Percentiles rank a stretch among this genome's conserved stretches.
phyloP scores from a whole-genome alignment of 495 filamentous ascomycete genomes.

The Pyronema omphalodes region DNA sequence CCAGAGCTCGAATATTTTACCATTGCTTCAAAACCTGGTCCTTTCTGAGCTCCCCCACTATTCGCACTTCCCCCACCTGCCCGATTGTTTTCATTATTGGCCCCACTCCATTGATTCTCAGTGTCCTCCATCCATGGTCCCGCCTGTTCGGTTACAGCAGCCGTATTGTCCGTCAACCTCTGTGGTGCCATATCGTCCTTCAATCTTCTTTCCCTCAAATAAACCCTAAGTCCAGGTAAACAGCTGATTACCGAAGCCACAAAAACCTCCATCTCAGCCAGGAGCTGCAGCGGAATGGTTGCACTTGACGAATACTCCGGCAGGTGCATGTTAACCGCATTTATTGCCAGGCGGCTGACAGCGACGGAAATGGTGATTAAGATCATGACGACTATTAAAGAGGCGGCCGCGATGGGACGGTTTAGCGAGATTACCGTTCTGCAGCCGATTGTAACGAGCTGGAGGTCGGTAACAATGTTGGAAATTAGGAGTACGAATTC shows the following conservation, averaged over 20 bases:
- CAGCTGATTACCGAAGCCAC: neutral
- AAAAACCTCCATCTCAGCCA: slow-evolving; percentile 3
- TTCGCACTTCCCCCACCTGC: too few relatives aligned
- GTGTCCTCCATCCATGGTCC: too few relatives aligned
- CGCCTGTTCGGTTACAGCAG: too few relatives aligned
- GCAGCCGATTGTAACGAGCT: neutral
- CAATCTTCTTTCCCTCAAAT: too few relatives aligned
- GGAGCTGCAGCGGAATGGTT: slow-evolving; percentile 1
- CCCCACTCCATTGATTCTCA: too few relatives aligned
- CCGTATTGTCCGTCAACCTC: too few relatives aligned
- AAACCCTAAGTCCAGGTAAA: slow-evolving; percentile 1
- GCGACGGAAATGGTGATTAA: neutral
- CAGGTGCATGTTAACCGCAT: neutral
- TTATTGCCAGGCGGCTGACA: neutral
- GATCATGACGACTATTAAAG: neutral
- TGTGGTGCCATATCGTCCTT: too few relatives aligned
- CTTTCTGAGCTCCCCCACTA: too few relatives aligned
- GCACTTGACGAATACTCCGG: neutral
- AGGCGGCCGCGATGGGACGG: neutral
- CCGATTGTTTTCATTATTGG: too few relatives aligned
- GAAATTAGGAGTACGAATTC: neutral
- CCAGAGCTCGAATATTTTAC: too few relatives aligned
- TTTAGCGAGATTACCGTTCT: neutral
- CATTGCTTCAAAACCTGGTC: too few relatives aligned
- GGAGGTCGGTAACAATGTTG: slow-evolving; percentile 5